These are phyloP conservation scores for Phialophora macrospora DNA, from an alignment of 2,329 filamentous ascomycete species.

Conservation along the genomic window DNA sequence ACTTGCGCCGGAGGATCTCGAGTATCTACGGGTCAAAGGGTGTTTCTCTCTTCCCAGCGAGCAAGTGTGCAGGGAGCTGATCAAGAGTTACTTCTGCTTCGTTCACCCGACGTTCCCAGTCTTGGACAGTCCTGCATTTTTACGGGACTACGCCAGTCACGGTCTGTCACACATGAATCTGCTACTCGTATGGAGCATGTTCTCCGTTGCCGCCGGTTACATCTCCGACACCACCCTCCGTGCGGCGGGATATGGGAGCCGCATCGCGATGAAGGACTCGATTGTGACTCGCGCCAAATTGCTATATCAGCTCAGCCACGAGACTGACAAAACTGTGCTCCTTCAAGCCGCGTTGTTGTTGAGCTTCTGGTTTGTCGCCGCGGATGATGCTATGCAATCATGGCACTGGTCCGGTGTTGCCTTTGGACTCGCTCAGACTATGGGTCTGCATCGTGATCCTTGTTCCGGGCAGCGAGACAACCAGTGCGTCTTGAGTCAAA, in stretches of 20 bases:
- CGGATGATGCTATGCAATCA: neutral
- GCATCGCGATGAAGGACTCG: conserved; percentile 3
- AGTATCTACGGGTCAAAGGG: conserved; percentile 4
- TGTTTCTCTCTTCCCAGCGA: conserved; percentile 5
- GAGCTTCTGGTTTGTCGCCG: conserved; percentile 5
- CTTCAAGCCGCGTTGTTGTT: conserved; percentile 1
- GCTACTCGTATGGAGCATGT: conserved; percentile 10
- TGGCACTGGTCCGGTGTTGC: conserved; percentile 4
- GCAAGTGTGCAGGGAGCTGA: neutral
- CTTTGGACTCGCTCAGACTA: neutral
- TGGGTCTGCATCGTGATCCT: conserved; percentile 4
- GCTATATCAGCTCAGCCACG: neutral
- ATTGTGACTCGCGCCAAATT: conserved; percentile 1
- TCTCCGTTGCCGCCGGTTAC: conserved; percentile 5
- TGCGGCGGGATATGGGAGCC: neutral
- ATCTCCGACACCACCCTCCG: neutral
- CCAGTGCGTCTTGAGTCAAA: neutral
- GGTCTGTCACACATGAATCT: neutral
- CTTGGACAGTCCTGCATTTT: neutral
- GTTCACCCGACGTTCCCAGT: neutral
- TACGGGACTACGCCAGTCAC: neutral
- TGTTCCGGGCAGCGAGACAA: neutral
- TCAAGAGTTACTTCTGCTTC: neutral
- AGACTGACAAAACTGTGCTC: conserved; percentile 4
- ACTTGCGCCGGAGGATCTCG: conserved; percentile 1